Base-by-base conservation (phyloP, 129 eudicot genomes). In the Arctium lappa region DNA sequence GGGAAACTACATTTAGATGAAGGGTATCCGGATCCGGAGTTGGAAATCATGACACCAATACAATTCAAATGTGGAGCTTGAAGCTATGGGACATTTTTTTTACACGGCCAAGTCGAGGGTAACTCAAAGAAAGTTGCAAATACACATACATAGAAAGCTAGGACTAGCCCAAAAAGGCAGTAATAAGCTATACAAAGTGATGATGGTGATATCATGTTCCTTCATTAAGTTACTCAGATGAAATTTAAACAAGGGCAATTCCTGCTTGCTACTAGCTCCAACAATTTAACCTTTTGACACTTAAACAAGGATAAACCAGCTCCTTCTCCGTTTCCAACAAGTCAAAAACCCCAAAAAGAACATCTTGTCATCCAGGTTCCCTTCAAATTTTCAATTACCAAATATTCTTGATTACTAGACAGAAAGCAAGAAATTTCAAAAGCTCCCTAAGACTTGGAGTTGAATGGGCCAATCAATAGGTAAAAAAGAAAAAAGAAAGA, bases 241-340 rank as follows among this genome's bases (percentile, higher is more conserved):
- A 38, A 37, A 16, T 18, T 13, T 36, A 63, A 12, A 37, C 76
- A 72, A 36, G 53, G 32, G 12, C 12, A 72, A 36, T 37, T 53
- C 65, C 65, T 53, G 7, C 65, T 53, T 15, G 65, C 65, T 16
- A 72, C 30, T 36, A 72, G 8, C 76, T 33, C 48, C 50, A 72
- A 72, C 29, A 73, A 15, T 16, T 73, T 38, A 37, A 40, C 56
- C 40, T 73, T 73, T 73, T 73, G 60, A 44, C 60, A 18, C 16
- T 39, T 18, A 9, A 72, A 37, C 77, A 18, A n/a, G 4, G 1
- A 38, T 37, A 2, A 38, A 40, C 22, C 53, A 22, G 46, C 11
- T 72, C 46, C 46, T 72, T 34, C 40, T 71, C 16, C 48, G 46
- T 72, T 37, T 72, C 76, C n/a, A 72, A 72, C 76, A 72, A 72